Evolutionary conservation across 2,329 filamentous ascomycete genomes (phyloP).

Genomic region (Alternaria incomplexa): DNA sequence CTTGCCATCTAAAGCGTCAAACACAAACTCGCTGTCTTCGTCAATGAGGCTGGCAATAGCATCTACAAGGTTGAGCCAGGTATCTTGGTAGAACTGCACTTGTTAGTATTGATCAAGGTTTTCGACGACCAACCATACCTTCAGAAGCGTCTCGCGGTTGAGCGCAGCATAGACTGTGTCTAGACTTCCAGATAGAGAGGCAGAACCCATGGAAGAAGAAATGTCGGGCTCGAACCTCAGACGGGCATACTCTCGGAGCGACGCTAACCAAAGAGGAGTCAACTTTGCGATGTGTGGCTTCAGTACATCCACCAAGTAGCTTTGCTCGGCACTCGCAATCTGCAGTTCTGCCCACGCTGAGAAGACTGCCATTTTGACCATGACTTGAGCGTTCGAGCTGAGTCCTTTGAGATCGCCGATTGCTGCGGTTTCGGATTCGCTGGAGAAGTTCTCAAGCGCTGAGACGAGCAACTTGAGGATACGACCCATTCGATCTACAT

Average conservation of each 20-base stretch:
- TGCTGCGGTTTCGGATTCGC: slow-evolving; percentile 77
- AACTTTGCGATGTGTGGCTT: slow-evolving; percentile 88
- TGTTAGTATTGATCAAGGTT: slow-evolving; percentile 12
- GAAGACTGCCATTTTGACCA: slow-evolving; percentile 98
- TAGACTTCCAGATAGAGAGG: slow-evolving; percentile 80
- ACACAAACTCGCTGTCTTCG: slow-evolving; percentile 96
- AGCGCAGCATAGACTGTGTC: slow-evolving; percentile 94
- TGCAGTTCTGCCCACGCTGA: slow-evolving; percentile 97
- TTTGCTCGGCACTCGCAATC: slow-evolving; percentile 90
- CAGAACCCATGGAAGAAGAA: slow-evolving; percentile 83
- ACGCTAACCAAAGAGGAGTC: slow-evolving; percentile 92
- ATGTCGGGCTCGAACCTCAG: slow-evolving; percentile 97
- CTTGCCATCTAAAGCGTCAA: slow-evolving; percentile 93
- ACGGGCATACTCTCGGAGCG: slow-evolving; percentile 89
- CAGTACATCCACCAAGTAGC: slow-evolving; percentile 85
- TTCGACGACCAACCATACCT: slow-evolving; percentile 50
- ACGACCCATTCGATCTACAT: slow-evolving; percentile 97
- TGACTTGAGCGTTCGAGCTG: slow-evolving; percentile 94
- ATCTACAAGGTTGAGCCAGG: slow-evolving; percentile 95
- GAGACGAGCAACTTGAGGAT: slow-evolving; percentile 93
- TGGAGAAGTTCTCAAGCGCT: slow-evolving; percentile 89
- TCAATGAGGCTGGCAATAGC: slow-evolving; percentile 97
- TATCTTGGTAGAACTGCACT: slow-evolving; percentile 85
- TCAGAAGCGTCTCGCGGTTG: slow-evolving; percentile 89
- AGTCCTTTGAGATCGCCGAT: slow-evolving; percentile 93